Base-by-base conservation (phyloP, 306 rosid species). In the Oemleria cerasiformis region DNA sequence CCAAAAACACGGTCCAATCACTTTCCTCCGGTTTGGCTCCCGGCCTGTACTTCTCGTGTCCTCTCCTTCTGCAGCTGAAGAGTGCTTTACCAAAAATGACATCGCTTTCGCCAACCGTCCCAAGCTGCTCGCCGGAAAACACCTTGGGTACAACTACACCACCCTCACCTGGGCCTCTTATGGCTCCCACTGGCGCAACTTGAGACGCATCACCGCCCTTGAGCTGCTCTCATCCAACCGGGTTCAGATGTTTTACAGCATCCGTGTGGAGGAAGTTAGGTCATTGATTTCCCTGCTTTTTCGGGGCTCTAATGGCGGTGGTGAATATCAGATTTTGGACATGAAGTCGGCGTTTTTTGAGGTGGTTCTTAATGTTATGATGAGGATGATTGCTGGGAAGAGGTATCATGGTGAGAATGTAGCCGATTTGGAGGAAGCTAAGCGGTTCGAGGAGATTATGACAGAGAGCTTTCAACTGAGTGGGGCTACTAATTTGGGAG, bases 371-470 rank as follows among this genome's bases (percentile, higher is more conserved):
- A 81, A 80, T 40, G 75, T 80, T 5, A 67, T 74, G 16, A 66
- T 86, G 80, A 80, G 84, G 64, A 80, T 78, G 77, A 36, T 83
- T 25, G 81, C 79, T 2, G 87, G 87, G 44, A 83, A 78, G 48
- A 36, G 82, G 58, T 80, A 75, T 48, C 81, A 73, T 13, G 80
- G 86, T 2, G 78, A 79, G 2, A 60, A 73, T 8, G 21, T 63
- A 43, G 57, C 23, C 17, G 69, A 54, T 0, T 66, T 42, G 6
- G 74, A 69, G 38, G 77, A 76, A 36, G 84, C 82, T 2, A 56
- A 25, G 15, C 14, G 36, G 59, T 76, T 83, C 36, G 34, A 75
- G 11, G 72, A 49, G 2, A 60, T 81, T 5, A 69, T 73, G 76
- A 55, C 6, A 39, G 75, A 73, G 23, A 42, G 61, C 3, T 50